Evolutionary conservation across 1,139 yeast genomes (phyloP), one percentile per base, ranked within the genome.

Genomic region (Nakaseomyces bracarensis): DNA sequence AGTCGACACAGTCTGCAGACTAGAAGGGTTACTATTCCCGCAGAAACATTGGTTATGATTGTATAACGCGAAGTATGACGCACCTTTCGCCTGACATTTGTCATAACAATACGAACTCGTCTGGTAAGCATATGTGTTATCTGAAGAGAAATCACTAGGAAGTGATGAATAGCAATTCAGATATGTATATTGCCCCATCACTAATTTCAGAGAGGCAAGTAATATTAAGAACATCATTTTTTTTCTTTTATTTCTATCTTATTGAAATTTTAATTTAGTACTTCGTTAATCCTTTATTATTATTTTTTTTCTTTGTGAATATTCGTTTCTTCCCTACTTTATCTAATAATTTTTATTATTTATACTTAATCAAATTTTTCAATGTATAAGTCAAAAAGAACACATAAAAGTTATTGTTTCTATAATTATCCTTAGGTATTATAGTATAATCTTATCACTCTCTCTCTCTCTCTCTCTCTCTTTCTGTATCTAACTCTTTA

Each of bases 21-120:
- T 50, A 9, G 63, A 41, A 1, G 83, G 82, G 36, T 59, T 53
- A 1, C 63, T 44, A 39, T 60, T 55, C 45, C 80, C 75, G 60
- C 85, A 79, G 54, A 68, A 74, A 57, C 85, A 79, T 23, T 63
- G 61, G 38, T 65, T 56, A 38, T 79, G 81, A 38, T 68, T 55
- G 21, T 58, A 62, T 29, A 78, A 46, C 11, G 83, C 85, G 48
- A 76, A 69, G 54, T 72, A 78, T 4, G 70, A 64, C 44, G 63
- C 66, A 26, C 63, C 61, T 14, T 39, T 42, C n/a, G 44, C 45
- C 5, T 69, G 58, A 57, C 84, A 77, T 36, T 50, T 39, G 0
- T 41, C 39, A 3, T 65, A 49, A 58, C 84, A 79, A 39, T 63
- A 51, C 10, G 62, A 54, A 2, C 76, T 66, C 3, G 76, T 57